Base-by-base conservation (phyloP, 1,284 basidiomycete genomes). In the Cutaneotrichosporon spelunceum region DNA sequence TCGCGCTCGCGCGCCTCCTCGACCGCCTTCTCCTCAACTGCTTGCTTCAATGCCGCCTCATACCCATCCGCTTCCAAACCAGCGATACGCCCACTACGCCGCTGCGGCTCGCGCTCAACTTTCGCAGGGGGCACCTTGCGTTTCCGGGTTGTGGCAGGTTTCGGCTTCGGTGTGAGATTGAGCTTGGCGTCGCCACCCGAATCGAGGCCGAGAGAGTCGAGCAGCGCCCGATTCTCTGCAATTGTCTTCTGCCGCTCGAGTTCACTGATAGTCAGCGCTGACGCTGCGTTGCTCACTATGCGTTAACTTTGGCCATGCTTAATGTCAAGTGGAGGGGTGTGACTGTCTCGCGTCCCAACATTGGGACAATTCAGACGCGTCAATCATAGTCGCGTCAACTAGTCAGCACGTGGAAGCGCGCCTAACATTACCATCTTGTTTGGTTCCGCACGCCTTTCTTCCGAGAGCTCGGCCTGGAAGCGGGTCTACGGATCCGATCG, bases 181-280 rank as follows among this genome's bases (percentile, higher is more conserved):
- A 72, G 61, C 19, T 67, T 66, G 26, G 70, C 64, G 3, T 71
- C 39, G 11, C 72, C 71, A 49, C 64, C 65, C 4, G 68, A 66
- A 59, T 77, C 75, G 27, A 81, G 67, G 4, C 78, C 78, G 23
- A 81, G 69, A n/a, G 69, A 70, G n/a, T 74, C 71, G 39, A 81
- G 72, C 7, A 81, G 72, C 3, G 66, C 68, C 42, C 73, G 69
- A 66, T 81, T 81, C 61, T 75, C 74, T 2, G 75, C 74, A 49
- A 81, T 81, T 27, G 71, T 79, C 62, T 75, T 73, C 56, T 72
- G 75, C 11, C 80, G 73, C 66, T 80, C 75, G 34, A 70, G 60
- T 64, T 81, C 79, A 67, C 78, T 80, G 57, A 8, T 7, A 13
- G 34, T 53, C 27, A 53, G 52, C n/a, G 21, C n/a, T 6, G 5